Conservation (phyloP, 2,329 filamentous ascomycete genomes). For the Talaromyces islandicus region DNA sequence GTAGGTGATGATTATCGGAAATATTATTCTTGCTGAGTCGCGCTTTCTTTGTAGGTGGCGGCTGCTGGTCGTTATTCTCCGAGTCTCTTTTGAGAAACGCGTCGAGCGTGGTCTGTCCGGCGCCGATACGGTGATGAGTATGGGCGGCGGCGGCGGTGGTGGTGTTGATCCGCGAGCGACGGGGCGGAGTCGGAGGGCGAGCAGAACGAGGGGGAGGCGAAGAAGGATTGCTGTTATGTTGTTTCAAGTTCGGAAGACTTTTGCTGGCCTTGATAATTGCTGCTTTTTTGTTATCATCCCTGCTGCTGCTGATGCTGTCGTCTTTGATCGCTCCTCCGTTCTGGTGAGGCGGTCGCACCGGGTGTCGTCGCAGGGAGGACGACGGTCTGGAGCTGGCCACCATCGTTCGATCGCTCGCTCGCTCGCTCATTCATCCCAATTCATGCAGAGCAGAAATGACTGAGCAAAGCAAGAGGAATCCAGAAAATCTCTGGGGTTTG, state of each 20-base stretch:
- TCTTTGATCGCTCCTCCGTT: too few species aligned
- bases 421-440: not conserved
- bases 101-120: slow-evolving; percentile 8
- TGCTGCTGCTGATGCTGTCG: too few species aligned
- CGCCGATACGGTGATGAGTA: not conserved
- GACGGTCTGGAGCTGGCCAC: not conserved
- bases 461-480: not conserved
- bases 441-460: not conserved
- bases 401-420: not conserved
- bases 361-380: not conserved
- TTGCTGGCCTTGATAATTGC: slow-evolving; percentile 1
- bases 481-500: not conserved
- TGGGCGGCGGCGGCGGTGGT: not conserved
- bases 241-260: slow-evolving; percentile 3
- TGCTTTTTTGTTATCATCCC: not conserved
- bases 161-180: not conserved
- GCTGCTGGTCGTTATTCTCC: not conserved
- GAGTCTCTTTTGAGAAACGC: slow-evolving; percentile 3
- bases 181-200: not conserved
- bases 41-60: slow-evolving; percentile 7
- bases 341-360: slow-evolving; percentile 1
- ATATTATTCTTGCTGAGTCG: not conserved
- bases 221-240: too few species aligned
- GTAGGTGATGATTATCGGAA: not conserved
- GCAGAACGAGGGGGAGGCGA: not conserved